Percentiles rank a stretch among this genome's conserved stretches.
Conservation (phyloP, 495 filamentous ascomycete genomes). For the Darksidea phi region DNA sequence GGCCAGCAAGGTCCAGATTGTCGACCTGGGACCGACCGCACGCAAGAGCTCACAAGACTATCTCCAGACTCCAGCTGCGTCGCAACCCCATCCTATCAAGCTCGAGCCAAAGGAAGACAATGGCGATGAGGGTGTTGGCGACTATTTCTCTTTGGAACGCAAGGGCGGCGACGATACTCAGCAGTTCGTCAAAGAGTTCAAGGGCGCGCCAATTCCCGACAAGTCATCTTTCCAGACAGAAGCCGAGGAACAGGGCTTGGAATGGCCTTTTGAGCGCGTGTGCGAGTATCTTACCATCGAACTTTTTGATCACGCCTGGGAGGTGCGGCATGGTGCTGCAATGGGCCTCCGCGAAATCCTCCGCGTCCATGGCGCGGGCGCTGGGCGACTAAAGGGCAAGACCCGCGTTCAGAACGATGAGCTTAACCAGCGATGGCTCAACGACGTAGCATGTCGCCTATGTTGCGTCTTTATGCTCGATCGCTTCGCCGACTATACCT, state of each 20-base stretch:
- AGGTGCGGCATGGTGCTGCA: constrained; percentile 93
- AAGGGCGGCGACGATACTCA: constrained; percentile 77
- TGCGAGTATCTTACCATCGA: constrained; percentile 92
- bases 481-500: constrained; percentile 95
- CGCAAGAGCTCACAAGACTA: constrained; percentile 48
- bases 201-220: constrained; percentile 67
- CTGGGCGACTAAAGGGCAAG: constrained; percentile 75
- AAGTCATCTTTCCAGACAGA: constrained; percentile 68
- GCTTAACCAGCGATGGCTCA: constrained; percentile 79
- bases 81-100: constrained; percentile 71
- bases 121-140: constrained; percentile 56
- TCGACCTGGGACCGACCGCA: constrained; percentile 74
- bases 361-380: constrained; percentile 85
- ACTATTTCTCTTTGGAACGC: constrained; percentile 86
- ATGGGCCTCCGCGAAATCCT: constrained; percentile 93
- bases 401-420: constrained; percentile 69
- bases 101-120: constrained; percentile 57
- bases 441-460: constrained; percentile 87
- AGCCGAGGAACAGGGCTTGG: constrained; percentile 70
- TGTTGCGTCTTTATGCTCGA: constrained; percentile 96
- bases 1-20: constrained; percentile 83
- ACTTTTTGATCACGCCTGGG: constrained; percentile 91
- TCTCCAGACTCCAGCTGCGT: constrained; percentile 57
- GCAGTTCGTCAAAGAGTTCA: constrained; percentile 94
- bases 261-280: constrained; percentile 91